Evolutionary conservation across 345 rosid species (phyloP).

Genomic region (Aquilaria yunnanensis): DNA sequence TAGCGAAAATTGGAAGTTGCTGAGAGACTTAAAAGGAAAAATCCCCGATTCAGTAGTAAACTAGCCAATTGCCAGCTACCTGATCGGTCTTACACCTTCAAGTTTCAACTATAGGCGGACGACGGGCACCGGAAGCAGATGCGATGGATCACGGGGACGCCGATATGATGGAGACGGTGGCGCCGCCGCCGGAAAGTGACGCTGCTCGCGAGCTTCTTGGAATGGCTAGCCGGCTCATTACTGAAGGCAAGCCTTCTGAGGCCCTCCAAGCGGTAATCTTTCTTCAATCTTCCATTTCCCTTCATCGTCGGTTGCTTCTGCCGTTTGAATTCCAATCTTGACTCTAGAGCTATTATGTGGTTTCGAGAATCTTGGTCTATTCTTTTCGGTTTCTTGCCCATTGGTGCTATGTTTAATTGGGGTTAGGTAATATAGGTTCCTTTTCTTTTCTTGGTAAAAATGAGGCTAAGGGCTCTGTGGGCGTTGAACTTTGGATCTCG

Average conservation of each 20-base stretch:
- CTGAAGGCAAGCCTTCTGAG: conserved; percentile 76
- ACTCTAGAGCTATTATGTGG: background rate
- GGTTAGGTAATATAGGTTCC: too few relatives aligned
- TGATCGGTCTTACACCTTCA: background rate
- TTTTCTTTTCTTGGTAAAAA: too few relatives aligned
- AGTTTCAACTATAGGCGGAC: too few relatives aligned
- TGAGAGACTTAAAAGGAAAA: background rate
- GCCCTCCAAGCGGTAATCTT: conserved; percentile 81
- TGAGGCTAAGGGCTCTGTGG: too few relatives aligned
- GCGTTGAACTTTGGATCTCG: too few relatives aligned
- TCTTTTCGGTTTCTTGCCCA: background rate
- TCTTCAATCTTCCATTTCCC: background rate
- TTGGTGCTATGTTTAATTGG: background rate
- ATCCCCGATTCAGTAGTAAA: background rate
- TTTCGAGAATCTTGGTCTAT: too few relatives aligned
- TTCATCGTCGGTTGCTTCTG: background rate
- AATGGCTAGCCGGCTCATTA: conserved; percentile 63
- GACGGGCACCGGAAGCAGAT: conserved; percentile 6
- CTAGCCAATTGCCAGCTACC: background rate
- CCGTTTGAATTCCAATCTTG: background rate
- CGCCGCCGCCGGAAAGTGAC: conserved; percentile 16
- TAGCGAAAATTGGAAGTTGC: background rate
- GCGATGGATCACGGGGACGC: conserved; percentile 36
- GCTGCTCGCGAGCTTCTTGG: conserved; percentile 42
- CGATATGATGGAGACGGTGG: conserved; percentile 40